Percentiles rank a stretch among this genome's conserved stretches.
These are phyloP conservation scores for Cenchrus fungigraminus DNA, from an alignment of 176 grass and related monocot genomes.

Conservation along the genomic window DNA sequence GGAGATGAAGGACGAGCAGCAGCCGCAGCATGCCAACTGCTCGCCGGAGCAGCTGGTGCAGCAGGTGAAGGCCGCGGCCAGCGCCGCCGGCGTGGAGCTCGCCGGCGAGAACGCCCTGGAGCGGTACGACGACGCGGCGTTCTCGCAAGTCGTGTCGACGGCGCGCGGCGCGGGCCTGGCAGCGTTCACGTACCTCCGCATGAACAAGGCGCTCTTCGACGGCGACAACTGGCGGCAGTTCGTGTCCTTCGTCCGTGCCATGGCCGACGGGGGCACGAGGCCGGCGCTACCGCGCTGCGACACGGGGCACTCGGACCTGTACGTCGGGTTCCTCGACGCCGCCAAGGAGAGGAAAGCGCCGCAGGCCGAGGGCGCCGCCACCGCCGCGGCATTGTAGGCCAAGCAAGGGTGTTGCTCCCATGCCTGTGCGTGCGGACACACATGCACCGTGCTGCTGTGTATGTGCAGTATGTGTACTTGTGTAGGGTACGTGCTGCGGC, in stretches of 20 bases:
- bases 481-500: conserved; percentile 11
- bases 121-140: conserved; percentile 86
- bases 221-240: conserved; percentile 84
- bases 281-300: conserved; percentile 60
- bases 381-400: conserved; percentile 37
- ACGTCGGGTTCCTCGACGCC: conserved; percentile 71
- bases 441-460: background rate
- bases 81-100: conserved; percentile 54
- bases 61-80: conserved; percentile 63
- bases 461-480: background rate
- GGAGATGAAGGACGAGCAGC: conserved; percentile 97
- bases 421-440: background rate
- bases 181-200: conserved; percentile 90
- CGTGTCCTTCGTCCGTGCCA: conserved; percentile 81
- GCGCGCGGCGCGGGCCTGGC: conserved; percentile 49
- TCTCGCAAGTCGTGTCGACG: conserved; percentile 64
- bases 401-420: no score
- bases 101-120: conserved; percentile 94
- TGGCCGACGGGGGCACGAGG: conserved; percentile 60
- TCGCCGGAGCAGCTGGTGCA: conserved; percentile 73
- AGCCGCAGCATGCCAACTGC: conserved; percentile 73
- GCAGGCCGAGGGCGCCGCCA: conserved; percentile 47
- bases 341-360: conserved; percentile 44
- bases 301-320: conserved; percentile 80
- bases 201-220: conserved; percentile 89